Percentiles rank a stretch among this genome's conserved stretches.
These are phyloP conservation scores for Trebouxia sp. DNA, from an alignment of 139 green algal species.

Conservation along the genomic window DNA sequence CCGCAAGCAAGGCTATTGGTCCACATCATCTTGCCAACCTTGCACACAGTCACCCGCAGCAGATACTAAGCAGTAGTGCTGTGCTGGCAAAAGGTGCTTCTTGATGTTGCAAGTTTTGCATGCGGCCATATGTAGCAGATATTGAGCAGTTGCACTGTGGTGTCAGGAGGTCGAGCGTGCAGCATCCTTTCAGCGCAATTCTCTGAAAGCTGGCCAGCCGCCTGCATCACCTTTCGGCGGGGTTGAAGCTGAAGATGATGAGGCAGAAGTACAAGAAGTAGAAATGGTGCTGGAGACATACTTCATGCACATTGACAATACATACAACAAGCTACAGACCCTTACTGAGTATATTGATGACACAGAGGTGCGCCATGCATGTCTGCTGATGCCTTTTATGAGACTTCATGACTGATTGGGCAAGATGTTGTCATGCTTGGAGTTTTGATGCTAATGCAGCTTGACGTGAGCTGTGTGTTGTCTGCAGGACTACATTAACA, in stretches of 20 bases:
- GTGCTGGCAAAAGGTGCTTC: too few relatives aligned
- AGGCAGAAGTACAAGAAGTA: slow-evolving; percentile 47
- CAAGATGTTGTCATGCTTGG: too few relatives aligned
- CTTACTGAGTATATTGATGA: slow-evolving; percentile 73
- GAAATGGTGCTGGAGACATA: slow-evolving; percentile 82
- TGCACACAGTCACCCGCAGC: too few relatives aligned
- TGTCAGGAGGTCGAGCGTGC: not conserved
- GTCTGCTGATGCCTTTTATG: too few relatives aligned
- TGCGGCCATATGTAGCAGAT: not conserved
- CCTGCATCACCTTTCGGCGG: not conserved
- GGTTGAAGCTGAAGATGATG: slow-evolving; percentile 30
- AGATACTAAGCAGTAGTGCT: too few relatives aligned
- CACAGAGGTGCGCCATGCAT: not conserved
- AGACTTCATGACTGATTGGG: too few relatives aligned
- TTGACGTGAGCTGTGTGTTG: not conserved
- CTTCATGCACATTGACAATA: slow-evolving; percentile 71
- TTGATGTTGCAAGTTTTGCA: not conserved
- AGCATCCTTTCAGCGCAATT: slow-evolving; percentile 12
- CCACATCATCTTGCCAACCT: too few relatives aligned
- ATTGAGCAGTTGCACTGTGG: too few relatives aligned
- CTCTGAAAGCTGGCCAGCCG: slow-evolving; percentile 16
- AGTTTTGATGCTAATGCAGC: not conserved
- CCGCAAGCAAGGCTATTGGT: too few relatives aligned
- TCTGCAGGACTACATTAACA: slow-evolving; percentile 91
- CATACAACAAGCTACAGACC: slow-evolving; percentile 75